Conservation (phyloP, 2,329 filamentous ascomycete genomes). For the Epicoccum sorghinum region DNA sequence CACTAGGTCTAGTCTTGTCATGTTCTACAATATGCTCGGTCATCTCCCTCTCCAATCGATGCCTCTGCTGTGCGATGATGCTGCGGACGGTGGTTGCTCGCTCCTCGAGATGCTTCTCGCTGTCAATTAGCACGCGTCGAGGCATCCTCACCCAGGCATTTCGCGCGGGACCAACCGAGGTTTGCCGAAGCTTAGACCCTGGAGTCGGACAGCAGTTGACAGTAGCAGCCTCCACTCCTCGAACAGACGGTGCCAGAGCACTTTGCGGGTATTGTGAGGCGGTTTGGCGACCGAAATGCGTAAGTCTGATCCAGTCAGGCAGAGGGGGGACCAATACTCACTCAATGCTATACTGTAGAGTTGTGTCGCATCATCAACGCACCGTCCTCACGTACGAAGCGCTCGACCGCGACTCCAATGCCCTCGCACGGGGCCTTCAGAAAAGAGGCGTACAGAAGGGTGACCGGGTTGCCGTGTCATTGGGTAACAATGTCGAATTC, state of each 20-base stretch:
- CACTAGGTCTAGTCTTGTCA: slow-evolving; percentile 6
- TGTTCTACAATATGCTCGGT: slow-evolving; percentile 11
- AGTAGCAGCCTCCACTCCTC: slow-evolving; percentile 67
- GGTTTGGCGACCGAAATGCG: slow-evolving; percentile 69
- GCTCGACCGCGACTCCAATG: slow-evolving; percentile 78
- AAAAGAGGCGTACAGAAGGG: slow-evolving; percentile 78
- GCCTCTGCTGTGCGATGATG: slow-evolving; percentile 31
- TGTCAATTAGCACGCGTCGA: slow-evolving; percentile 21
- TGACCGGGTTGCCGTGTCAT: slow-evolving; percentile 81
- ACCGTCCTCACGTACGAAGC: slow-evolving; percentile 72
- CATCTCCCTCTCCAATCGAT: slow-evolving; percentile 14
- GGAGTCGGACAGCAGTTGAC: slow-evolving; percentile 13
- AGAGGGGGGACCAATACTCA: background rate
- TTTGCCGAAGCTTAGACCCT: slow-evolving; percentile 19
- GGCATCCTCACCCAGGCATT: slow-evolving; percentile 42
- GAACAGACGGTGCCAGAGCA: slow-evolving; percentile 73
- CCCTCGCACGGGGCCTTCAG: slow-evolving; percentile 72
- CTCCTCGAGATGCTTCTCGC: slow-evolving; percentile 13
- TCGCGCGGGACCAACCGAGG: slow-evolving; percentile 42
- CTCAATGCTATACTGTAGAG: slow-evolving; percentile 49
- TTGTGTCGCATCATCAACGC: slow-evolving; percentile 67
- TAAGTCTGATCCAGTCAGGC: slow-evolving; percentile 38
- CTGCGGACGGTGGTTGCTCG: slow-evolving; percentile 34
- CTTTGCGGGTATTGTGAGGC: slow-evolving; percentile 69
- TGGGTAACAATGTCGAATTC: slow-evolving; percentile 86